Base-by-base conservation (phyloP, 2,329 filamentous ascomycete genomes). In the Trichoderma sp. region DNA sequence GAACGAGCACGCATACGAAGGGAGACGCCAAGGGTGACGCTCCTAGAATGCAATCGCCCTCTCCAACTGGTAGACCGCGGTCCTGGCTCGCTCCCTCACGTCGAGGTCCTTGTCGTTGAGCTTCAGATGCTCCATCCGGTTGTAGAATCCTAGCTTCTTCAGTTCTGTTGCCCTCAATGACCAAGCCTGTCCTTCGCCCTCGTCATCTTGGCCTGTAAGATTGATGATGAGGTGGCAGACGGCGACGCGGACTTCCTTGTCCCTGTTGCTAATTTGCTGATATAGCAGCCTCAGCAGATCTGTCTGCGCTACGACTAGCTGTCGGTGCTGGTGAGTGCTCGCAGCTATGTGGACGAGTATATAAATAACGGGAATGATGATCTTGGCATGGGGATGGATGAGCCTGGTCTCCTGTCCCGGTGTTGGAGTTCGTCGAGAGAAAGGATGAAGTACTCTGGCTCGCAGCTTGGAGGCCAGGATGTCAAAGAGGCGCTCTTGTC, bases 271-370 rank as follows among this genome's bases (percentile, higher is more conserved):
- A 71, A 95, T 90, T 64, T 96, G 88, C 17, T 86, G 85, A 9
- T 89, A 84, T 54, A 97, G 81, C 55, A 90, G 84, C 71, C 85
- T 87, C 66, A 98, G 82, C 5, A 98, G 81, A 14, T 90, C 85
- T 2, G 86, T 89, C 75, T 97, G 93, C 3, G 88, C 83, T 60
- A 96, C 86, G 12, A 96, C 82, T 17, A 92, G 79, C 72, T 93
- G 88, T 63, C 92, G 88, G 76, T 97, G 92, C 34, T 86, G 84
- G 3, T 92, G 88, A 14, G 88, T 82, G 68, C 92, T 92, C 10
- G 93, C 94, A 19, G 93, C 92, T 71, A 98, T 87, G 78, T 98
- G 93, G 15, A 95, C 89, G 56, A 98, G 82, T 64, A 97, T 88
- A 74, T 88, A 95, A 30, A 92, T 86, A 12, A 94, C 90, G 3